phyloP scores from a whole-genome alignment of 495 filamentous ascomycete species.

The Physcia stellaris region DNA sequence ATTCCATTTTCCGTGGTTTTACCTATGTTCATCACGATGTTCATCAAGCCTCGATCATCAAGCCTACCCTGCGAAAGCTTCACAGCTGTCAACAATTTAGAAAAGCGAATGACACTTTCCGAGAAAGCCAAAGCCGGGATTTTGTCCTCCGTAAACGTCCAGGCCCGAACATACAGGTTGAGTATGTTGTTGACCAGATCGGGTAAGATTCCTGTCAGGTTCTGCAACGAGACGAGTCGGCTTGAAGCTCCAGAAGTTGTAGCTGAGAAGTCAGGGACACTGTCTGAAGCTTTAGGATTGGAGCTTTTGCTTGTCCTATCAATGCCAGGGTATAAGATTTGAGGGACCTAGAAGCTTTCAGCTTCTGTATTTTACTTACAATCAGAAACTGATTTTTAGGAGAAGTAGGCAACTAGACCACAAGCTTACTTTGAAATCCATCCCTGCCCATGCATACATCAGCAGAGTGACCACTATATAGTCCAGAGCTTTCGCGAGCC shows the following conservation, averaged over 20 bases:
- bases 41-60: conserved; percentile 48
- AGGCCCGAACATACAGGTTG: conserved; percentile 63
- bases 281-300: conserved; percentile 18
- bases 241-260: conserved; percentile 28
- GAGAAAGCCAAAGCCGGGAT: conserved; percentile 70
- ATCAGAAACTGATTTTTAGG: conserved; percentile 6
- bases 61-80: conserved; percentile 56
- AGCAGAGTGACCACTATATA: conserved; percentile 69
- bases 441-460: conserved; percentile 70
- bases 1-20: conserved; percentile 23
- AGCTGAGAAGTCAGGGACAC: conserved; percentile 29
- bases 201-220: conserved; percentile 48
- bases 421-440: conserved; percentile 74
- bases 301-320: conserved; percentile 36
- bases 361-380: not conserved
- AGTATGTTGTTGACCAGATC: conserved; percentile 73
- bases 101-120: conserved; percentile 68
- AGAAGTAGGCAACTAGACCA: no score
- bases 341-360: conserved; percentile 37
- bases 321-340: conserved; percentile 42
- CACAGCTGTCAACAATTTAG: conserved; percentile 56
- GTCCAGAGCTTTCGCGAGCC: conserved; percentile 93
- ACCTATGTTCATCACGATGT: conserved; percentile 47
- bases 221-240: conserved; percentile 44
- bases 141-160: conserved; percentile 63